phyloP scores from a whole-genome alignment of 352 stramenopile genomes.

The Pythium utonaiense region DNA sequence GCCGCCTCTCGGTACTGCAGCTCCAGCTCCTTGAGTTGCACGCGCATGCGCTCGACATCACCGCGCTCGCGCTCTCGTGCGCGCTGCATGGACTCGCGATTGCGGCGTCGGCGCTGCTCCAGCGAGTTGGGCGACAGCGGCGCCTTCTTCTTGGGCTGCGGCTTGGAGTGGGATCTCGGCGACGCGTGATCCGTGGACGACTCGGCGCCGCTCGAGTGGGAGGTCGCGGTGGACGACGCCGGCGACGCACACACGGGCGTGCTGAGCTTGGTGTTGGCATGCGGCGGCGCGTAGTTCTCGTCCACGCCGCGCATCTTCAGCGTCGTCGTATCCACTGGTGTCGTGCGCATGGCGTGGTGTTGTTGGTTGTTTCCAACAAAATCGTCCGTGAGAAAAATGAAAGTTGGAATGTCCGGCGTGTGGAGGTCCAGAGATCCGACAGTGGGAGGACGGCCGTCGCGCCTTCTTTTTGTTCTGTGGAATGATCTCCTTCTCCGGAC shows the following conservation, averaged over 20 bases:
- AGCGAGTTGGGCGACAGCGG: conserved; percentile 22
- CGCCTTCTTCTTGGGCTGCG: conserved; percentile 7
- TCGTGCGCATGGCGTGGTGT: background rate
- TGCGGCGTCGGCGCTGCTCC: conserved; percentile 36
- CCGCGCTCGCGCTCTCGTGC: conserved; percentile 30
- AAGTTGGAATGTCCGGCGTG: too few relatives aligned
- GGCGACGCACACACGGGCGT: background rate
- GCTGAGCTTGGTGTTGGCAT: background rate
- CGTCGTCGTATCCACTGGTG: background rate
- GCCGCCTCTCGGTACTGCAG: conserved; percentile 27
- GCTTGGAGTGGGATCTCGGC: background rate
- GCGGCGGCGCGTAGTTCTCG: background rate
- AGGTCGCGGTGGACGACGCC: background rate
- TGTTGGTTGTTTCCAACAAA: background rate
- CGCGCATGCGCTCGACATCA: conserved; percentile 31
- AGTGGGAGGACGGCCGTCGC: too few relatives aligned
- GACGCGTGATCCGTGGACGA: conserved; percentile 9
- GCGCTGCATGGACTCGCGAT: conserved; percentile 51
- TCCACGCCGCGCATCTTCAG: background rate
- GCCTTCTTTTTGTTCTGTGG: background rate
- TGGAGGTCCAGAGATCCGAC: background rate
- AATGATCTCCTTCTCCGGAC: background rate
- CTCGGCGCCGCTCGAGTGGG: conserved; percentile 15
- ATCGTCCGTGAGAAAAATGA: too few relatives aligned
- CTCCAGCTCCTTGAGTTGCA: conserved; percentile 35